Evolutionary conservation across 805 yeast genomes (phyloP).

Genomic region (Lipomyces kockii): DNA sequence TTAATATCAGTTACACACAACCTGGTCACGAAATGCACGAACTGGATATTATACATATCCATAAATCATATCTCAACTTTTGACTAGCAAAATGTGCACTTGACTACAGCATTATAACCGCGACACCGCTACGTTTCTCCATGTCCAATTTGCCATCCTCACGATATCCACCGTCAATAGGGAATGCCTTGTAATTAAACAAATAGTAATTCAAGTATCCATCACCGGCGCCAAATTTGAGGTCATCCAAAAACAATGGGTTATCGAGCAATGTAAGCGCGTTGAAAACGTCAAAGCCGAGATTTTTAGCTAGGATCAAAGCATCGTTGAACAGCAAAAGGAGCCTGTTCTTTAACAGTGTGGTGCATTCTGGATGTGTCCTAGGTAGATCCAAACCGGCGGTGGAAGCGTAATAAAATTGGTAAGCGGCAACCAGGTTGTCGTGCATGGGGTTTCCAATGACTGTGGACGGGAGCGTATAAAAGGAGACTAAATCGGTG

Average conservation of each 20-base stretch:
- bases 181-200: slow-evolving; percentile 85
- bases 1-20: background rate
- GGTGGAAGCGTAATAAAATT: slow-evolving; percentile 86
- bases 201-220: slow-evolving; percentile 88
- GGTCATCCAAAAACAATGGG: slow-evolving; percentile 74
- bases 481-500: slow-evolving; percentile 89
- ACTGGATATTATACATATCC: background rate
- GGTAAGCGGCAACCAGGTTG: slow-evolving; percentile 81
- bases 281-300: slow-evolving; percentile 86
- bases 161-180: slow-evolving; percentile 79
- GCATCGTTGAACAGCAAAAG: slow-evolving; percentile 70
- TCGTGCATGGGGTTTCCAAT: slow-evolving; percentile 61
- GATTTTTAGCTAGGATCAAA: slow-evolving; percentile 68
- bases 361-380: slow-evolving; percentile 50
- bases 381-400: slow-evolving; percentile 51
- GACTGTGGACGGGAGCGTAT: slow-evolving; percentile 85
- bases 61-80: background rate
- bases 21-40: background rate
- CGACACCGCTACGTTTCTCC: slow-evolving; percentile 75
- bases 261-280: slow-evolving; percentile 92
- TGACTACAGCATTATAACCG: slow-evolving; percentile 73
- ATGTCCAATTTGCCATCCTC: slow-evolving; percentile 57
- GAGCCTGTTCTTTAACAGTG: slow-evolving; percentile 61
- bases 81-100: background rate
- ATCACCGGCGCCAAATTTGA: slow-evolving; percentile 92